phyloP scores from a whole-genome alignment of 495 filamentous ascomycete genomes.

The Penicillium steckii region DNA sequence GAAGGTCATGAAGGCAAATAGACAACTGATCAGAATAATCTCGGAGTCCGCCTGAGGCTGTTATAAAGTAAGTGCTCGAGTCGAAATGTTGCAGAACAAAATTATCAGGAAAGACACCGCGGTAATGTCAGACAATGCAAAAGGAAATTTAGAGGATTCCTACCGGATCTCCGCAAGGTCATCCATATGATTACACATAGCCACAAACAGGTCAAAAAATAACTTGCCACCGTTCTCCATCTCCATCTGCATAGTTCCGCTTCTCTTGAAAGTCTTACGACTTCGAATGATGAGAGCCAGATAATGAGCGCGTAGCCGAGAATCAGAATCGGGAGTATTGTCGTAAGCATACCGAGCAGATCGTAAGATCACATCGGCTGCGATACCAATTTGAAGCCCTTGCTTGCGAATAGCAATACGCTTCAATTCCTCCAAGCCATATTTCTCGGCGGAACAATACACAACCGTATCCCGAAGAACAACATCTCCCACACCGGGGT shows the following conservation, averaged over 20 bases:
- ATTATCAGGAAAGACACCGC: conserved; percentile 21
- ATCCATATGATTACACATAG: conserved; percentile 95
- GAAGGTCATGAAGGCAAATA: conserved; percentile 13
- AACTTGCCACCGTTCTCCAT: conserved; percentile 89
- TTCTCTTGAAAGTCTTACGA: conserved; percentile 91
- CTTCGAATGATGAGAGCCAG: conserved; percentile 90
- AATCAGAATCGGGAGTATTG: conserved; percentile 88
- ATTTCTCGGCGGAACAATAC: conserved; percentile 87
- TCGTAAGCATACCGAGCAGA: conserved; percentile 92
- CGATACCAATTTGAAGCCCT: conserved; percentile 81
- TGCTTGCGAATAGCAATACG: conserved; percentile 87
- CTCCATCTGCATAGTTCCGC: conserved; percentile 96
- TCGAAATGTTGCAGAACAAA: not conserved
- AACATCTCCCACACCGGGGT: conserved; percentile 62
- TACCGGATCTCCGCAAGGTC: conserved; percentile 68
- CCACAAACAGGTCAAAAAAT: conserved; percentile 97
- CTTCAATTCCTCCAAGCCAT: conserved; percentile 83
- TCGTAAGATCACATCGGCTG: conserved; percentile 81
- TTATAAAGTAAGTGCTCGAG: conserved; percentile 17
- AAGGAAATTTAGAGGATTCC: conserved; percentile 8
- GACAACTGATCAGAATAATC: conserved; percentile 36
- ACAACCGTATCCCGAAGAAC: conserved; percentile 86
- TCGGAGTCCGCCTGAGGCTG: conserved; percentile 40
- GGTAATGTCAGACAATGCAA: not conserved
- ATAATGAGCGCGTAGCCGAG: conserved; percentile 87